Conservation (phyloP, 768 basidiomycete genomes). For the Hirschioporus abietinus region DNA sequence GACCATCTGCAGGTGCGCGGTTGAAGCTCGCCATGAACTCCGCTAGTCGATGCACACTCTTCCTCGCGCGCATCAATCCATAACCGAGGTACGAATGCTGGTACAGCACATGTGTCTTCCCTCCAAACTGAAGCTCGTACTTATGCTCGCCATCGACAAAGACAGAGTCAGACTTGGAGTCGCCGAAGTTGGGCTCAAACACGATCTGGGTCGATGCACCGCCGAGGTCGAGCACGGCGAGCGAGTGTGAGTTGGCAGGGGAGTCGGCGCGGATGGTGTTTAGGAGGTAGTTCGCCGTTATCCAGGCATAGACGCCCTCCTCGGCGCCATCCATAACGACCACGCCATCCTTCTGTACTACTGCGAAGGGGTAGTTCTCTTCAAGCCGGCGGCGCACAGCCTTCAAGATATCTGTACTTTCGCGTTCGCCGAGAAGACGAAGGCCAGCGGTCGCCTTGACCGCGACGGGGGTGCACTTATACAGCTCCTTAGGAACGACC, state of each 20-base stretch:
- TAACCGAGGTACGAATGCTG: slow-evolving; percentile 98
- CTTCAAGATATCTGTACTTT: slow-evolving; percentile 66
- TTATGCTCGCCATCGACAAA: slow-evolving; percentile 87
- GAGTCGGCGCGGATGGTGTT: slow-evolving; percentile 59
- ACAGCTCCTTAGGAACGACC: slow-evolving; percentile 65
- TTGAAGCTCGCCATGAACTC: slow-evolving; percentile 71
- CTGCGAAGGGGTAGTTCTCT: slow-evolving; percentile 59
- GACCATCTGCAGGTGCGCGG: slow-evolving; percentile 10
- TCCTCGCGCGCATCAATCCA: slow-evolving; percentile 84
- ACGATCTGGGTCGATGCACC: slow-evolving; percentile 98
- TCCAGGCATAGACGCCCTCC: slow-evolving; percentile 98
- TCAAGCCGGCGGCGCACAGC: slow-evolving; percentile 63
- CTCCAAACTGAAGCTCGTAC: slow-evolving; percentile 76
- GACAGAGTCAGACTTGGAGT: slow-evolving; percentile 25
- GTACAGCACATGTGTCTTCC: slow-evolving; percentile 69
- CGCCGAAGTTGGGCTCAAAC: slow-evolving; percentile 74
- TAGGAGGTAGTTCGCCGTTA: slow-evolving; percentile 92
- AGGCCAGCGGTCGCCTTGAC: slow-evolving; percentile 94
- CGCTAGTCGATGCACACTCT: slow-evolving; percentile 82
- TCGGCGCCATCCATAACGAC: slow-evolving; percentile 93
- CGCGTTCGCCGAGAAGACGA: slow-evolving; percentile 55
- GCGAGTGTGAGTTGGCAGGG: slow-evolving; percentile 44
- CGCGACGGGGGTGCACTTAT: slow-evolving; percentile 76
- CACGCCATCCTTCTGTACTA: slow-evolving; percentile 60
- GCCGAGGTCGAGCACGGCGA: slow-evolving; percentile 93